Evolutionary conservation across 2,329 filamentous ascomycete genomes (phyloP).

Genomic region (Cryoendolithus antarcticus): DNA sequence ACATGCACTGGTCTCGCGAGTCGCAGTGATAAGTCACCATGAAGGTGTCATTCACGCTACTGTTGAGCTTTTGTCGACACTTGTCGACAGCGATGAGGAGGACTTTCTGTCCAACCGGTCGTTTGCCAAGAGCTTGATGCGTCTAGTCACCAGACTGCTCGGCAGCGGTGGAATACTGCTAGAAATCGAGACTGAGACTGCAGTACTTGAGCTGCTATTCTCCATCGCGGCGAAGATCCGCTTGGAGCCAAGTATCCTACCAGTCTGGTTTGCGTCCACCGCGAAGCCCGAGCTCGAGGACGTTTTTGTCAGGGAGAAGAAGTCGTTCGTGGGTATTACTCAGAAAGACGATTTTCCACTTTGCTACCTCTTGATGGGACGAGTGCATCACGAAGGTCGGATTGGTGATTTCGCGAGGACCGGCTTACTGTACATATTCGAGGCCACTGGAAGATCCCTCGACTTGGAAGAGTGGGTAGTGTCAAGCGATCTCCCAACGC

Average conservation of each 20-base stretch:
- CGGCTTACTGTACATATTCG: constrained; percentile 87
- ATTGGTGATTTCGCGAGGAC: constrained; percentile 94
- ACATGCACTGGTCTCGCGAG: constrained; percentile 79
- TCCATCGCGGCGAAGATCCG: constrained; percentile 95
- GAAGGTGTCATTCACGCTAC: constrained; percentile 76
- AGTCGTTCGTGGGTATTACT: constrained; percentile 70
- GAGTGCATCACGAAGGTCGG: constrained; percentile 89
- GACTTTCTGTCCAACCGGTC: constrained; percentile 77
- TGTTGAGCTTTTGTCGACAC: constrained; percentile 73
- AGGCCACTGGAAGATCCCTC: constrained; percentile 73
- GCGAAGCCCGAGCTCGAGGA: constrained; percentile 22
- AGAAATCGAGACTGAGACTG: constrained; percentile 68
- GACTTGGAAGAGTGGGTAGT: constrained; percentile 91
- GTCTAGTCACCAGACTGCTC: constrained; percentile 68
- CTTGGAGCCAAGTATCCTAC: constrained; percentile 71
- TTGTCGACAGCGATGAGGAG: constrained; percentile 94
- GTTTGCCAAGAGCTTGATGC: constrained; percentile 80
- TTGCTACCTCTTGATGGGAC: constrained; percentile 91
- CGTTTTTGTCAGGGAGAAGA: constrained; percentile 36
- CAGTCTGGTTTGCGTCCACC: constrained; percentile 72
- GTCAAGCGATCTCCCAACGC: constrained; percentile 85
- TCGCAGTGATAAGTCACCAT: constrained; percentile 73
- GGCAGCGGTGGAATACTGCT: constrained; percentile 61
- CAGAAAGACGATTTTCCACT: constrained; percentile 87
- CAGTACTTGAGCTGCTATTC: constrained; percentile 86